phyloP scores from a whole-genome alignment of 108 stramenopile genomes.

The Nitzschia putrida region DNA sequence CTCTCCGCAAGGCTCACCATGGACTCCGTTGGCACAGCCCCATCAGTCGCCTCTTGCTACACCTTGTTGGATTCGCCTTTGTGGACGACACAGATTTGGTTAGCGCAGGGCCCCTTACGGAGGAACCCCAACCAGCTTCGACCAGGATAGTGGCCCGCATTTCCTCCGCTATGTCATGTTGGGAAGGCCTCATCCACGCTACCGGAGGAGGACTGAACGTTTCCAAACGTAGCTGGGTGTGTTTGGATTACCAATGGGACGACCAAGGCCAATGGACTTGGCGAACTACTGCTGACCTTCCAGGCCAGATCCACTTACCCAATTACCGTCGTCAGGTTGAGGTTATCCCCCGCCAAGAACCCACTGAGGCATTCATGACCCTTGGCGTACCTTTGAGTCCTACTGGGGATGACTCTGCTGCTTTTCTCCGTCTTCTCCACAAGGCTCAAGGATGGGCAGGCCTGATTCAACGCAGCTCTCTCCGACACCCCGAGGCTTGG shows the following conservation, averaged over 20 bases:
- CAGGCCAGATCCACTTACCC: not conserved
- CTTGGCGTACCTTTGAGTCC: not conserved
- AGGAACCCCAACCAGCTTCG: no score
- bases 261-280: not conserved
- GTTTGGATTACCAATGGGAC: not conserved
- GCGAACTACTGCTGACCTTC: not conserved
- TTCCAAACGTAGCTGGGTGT: not conserved
- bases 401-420: not conserved
- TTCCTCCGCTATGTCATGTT: no score
- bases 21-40: not conserved
- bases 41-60: not conserved
- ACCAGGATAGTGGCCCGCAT: no score
- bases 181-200: not conserved
- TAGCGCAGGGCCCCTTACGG: no score
- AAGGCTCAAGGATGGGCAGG: slow-evolving; percentile 7
- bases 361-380: not conserved
- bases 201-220: not conserved
- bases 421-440: not conserved
- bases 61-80: no score
- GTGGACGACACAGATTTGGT: no score
- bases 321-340: not conserved
- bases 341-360: not conserved
- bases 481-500: not conserved
- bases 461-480: not conserved
- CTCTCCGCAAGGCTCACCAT: not conserved